phyloP scores from a whole-genome alignment of 768 basidiomycete genomes.

The Lactarius sanguifluus region DNA sequence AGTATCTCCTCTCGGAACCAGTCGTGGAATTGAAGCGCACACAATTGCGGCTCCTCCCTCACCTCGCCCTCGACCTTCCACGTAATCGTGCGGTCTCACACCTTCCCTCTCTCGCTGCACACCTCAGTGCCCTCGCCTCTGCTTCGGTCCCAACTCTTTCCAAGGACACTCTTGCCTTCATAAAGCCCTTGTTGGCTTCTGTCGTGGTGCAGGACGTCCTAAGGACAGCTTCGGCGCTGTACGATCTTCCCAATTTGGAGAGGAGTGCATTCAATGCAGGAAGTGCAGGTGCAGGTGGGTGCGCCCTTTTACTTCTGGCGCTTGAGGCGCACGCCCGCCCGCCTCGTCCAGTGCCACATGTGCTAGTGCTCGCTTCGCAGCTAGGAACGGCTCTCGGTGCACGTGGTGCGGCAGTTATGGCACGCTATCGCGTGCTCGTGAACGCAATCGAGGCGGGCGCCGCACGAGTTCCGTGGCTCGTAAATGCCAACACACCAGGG shows the following conservation, averaged over 20 bases:
- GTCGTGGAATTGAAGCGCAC: conserved; percentile 35
- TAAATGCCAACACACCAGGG: conserved; percentile 44
- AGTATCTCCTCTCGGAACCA: conserved; percentile 29
- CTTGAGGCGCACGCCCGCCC: conserved; percentile 63
- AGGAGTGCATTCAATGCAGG: conserved; percentile 34
- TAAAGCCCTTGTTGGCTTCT: conserved; percentile 14
- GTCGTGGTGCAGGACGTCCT: conserved; percentile 38
- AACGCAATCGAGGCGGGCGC: conserved; percentile 60
- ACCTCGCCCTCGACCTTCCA: conserved; percentile 26
- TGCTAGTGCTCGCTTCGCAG: conserved; percentile 33
- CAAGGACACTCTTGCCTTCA: conserved; percentile 13
- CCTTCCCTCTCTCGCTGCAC: conserved; percentile 35
- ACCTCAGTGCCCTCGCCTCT: conserved; percentile 42
- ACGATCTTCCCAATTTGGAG: conserved; percentile 38
- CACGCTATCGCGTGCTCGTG: conserved; percentile 65
- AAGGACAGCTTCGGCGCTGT: conserved; percentile 48
- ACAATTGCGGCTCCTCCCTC: conserved; percentile 29
- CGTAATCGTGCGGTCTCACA: conserved; percentile 12
- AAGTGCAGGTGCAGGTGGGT: conserved; percentile 40
- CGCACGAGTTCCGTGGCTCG: conserved; percentile 69
- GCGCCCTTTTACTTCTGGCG: conserved; percentile 66
- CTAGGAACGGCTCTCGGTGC: conserved; percentile 53
- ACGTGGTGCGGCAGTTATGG: conserved; percentile 61
- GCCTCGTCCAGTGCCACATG: conserved; percentile 16
- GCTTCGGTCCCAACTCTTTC: conserved; percentile 38